phyloP scores from a whole-genome alignment of 83 land plant genomes.

The Picea mariana region DNA sequence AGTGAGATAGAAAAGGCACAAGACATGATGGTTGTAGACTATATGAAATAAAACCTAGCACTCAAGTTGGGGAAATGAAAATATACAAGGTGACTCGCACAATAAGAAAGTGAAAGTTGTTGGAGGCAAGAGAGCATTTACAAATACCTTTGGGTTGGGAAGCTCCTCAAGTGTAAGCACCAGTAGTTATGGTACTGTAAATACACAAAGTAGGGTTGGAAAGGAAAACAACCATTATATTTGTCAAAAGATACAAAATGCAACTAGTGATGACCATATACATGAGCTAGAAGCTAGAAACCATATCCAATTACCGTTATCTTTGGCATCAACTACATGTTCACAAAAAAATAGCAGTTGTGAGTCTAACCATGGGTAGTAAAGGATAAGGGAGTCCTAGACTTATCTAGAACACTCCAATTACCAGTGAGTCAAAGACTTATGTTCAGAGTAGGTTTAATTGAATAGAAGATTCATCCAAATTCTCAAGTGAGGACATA shows the following conservation, averaged over 20 bases:
- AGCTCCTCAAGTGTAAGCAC: constrained; percentile 12
- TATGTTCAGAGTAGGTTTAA: too few species aligned
- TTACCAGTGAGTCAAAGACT: not conserved
- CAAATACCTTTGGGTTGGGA: not conserved
- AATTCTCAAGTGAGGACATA: not conserved
- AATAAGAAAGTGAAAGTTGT: constrained; percentile 21
- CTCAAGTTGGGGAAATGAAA: constrained; percentile 19
- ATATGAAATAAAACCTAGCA: constrained; percentile 1
- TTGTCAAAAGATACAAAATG: constrained; percentile 43
- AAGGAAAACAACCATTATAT: constrained; percentile 29
- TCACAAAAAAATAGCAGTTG: not conserved
- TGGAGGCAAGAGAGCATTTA: constrained; percentile 14
- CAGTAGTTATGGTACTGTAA: constrained; percentile 5
- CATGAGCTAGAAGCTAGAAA: not conserved
- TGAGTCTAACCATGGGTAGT: not conserved
- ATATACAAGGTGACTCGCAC: not conserved
- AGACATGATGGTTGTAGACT: not conserved
- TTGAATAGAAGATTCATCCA: too few species aligned
- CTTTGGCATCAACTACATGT: not conserved
- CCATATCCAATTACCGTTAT: not conserved
- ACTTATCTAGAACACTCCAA: too few species aligned
- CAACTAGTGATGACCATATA: not conserved
- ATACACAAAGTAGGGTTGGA: constrained; percentile 21
- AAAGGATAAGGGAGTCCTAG: not conserved
- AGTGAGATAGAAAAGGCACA: too few species aligned